Base-by-base conservation (phyloP, 257 asterid genomes). In the Plantago major region DNA sequence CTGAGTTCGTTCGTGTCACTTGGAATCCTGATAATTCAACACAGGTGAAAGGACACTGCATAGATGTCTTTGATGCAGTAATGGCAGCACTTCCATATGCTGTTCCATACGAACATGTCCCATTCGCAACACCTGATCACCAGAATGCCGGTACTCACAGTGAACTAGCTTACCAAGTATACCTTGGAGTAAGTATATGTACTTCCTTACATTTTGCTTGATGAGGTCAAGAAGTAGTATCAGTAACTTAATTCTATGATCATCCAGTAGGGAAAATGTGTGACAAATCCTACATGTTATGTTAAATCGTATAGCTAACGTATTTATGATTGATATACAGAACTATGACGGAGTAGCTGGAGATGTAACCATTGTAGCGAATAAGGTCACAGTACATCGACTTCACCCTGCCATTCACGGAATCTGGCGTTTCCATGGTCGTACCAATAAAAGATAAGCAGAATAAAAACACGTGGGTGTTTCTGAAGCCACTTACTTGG, bases 321-420 rank as follows among this genome's bases (percentile, higher is more conserved):
- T 15, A 53, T 42, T 0, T 55, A 5, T 37, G 15, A 16, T 60
- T 10, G 53, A 38, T 58, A 64, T 16, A 40, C 72, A 77, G 82
- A 66, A 59, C 5, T 71, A 33, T 59, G 81, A 78, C 55, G 84
- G 74, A 1, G 79, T 16, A 0, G 81, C 55, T 13, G 84, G 81
- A 63, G 81, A 79, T 50, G 62, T 72, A 50, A 67, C 84, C 0
- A 75, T 79, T 3, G 13, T 67, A 46, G 75, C 75, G 30, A 75
- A 64, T 13, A 59, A n/a, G 84, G 50, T 69, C 84, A 14, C 55
- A 50, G 8, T 60, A 58, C 37, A 79, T 75, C 1, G 84, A 79
- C 46, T 79, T 72, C 66, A 79, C 82, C 28, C 72, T 79, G 55
- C 79, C 84, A 4, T 76, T 45, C 12, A 67, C 69, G 15, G 68